Conservation (phyloP, 176 grass and related monocot species). For the Alopecurus myosuroides region DNA sequence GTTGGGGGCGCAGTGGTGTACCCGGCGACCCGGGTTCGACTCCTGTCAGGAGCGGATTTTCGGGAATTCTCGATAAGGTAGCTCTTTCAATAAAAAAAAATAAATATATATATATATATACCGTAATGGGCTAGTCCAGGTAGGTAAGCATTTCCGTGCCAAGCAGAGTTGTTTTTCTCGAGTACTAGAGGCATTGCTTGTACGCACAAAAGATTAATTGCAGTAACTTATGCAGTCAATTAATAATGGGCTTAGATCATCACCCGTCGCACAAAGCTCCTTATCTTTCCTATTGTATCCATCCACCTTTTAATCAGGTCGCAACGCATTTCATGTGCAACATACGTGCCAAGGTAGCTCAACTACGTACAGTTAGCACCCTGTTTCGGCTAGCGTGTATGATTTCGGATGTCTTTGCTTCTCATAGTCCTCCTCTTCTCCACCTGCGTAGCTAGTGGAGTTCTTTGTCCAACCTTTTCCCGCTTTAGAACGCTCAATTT, state of each 20-base stretch:
- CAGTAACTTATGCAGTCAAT: background rate
- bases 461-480: background rate
- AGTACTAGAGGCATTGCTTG: background rate
- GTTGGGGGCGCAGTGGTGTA: no score
- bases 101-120: no score
- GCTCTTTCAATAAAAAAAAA: no score
- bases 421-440: background rate
- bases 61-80: no score
- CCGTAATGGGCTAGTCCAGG: no score
- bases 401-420: background rate
- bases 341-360: background rate
- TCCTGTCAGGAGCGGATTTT: no score
- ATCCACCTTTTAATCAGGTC: background rate
- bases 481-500: background rate
- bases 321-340: background rate
- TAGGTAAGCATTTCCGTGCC: background rate
- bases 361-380: background rate
- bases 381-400: background rate
- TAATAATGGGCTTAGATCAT: background rate
- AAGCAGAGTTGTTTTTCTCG: background rate
- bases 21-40: no score
- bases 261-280: background rate
- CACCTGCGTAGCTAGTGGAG: background rate
- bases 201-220: background rate
- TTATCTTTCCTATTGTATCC: background rate